A percentile compares a stretch with the other conserved stretches of the same genome.
These are phyloP conservation scores for Talaromyces pinophilus DNA, from an alignment of 2,329 filamentous ascomycete species.

Conservation along the genomic window DNA sequence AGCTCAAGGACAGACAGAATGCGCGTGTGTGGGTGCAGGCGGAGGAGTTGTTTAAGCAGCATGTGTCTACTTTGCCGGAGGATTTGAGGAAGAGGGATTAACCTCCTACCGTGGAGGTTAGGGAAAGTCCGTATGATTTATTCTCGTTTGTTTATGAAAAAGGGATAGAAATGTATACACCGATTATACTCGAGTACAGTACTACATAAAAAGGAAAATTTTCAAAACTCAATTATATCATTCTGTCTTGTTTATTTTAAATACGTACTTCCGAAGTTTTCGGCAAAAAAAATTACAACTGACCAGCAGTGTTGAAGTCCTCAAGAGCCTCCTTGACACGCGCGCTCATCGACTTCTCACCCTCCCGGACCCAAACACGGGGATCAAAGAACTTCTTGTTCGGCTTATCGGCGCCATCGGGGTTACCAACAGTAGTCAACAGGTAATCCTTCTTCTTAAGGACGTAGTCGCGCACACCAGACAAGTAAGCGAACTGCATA, in stretches of 20 bases:
- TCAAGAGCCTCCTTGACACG: slow-evolving; percentile 78
- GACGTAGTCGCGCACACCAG: slow-evolving; percentile 92
- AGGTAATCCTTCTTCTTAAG: slow-evolving; percentile 95
- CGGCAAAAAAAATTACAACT: slow-evolving; percentile 61
- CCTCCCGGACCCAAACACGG: slow-evolving; percentile 87
- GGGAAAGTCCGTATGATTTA: background rate
- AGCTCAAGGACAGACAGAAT: slow-evolving; percentile 72
- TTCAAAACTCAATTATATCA: background rate
- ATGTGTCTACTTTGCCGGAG: slow-evolving; percentile 68
- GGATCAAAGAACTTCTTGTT: slow-evolving; percentile 98
- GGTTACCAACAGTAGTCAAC: slow-evolving; percentile 83
- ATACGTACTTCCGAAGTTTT: background rate
- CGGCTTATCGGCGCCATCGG: slow-evolving; percentile 92
- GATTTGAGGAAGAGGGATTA: slow-evolving; percentile 25
- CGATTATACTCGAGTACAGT: background rate
- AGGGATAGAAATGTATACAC: slow-evolving; percentile 1
- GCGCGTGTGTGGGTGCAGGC: slow-evolving; percentile 79
- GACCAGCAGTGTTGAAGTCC: slow-evolving; percentile 85
- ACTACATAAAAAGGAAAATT: background rate
- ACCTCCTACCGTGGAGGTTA: too few species aligned
- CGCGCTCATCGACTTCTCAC: slow-evolving; percentile 92
- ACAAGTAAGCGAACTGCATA: slow-evolving; percentile 91
- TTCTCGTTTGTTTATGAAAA: background rate
- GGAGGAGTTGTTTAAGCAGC: slow-evolving; percentile 79
- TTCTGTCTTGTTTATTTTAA: slow-evolving; percentile 10